Evolutionary conservation across 768 basidiomycete genomes (phyloP), one percentile per base, ranked within the genome.

Genomic region (Pisolithus sp.): DNA sequence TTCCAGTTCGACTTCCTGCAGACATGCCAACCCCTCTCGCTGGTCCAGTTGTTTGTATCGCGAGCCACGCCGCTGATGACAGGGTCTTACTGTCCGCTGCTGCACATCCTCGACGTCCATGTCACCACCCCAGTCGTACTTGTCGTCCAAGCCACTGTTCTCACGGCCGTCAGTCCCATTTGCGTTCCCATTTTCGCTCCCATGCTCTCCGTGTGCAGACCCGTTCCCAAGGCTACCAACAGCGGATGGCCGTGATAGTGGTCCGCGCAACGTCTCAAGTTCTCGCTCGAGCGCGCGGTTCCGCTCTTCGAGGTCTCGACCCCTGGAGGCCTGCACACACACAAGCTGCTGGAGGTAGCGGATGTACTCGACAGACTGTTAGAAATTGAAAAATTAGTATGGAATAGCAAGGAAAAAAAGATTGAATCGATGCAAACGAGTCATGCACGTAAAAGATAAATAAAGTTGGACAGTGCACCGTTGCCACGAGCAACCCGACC

Each of bases 291-390:
- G 31, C 42, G 55, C 63, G 42, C 77, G 76, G 36, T 91, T 76
- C 67, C 86, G 82, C 47, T 78, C 76, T 66, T 93, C 90, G 46
- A 93, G 74, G 60, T 90, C 88, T 38, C 86, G 73, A 64, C 89
- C 91, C 9, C 89, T 75, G 40, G 78, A 78, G 4, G 87, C 86
- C 60, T 92, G 90, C 0, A 82, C 85, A 3, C 78, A 80, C 9
- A 93, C 89, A 48, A 93, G 82, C 58, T 92, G 89, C 63, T 93
- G 90, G 10, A 93, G 79, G 66, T 90, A 92, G 51, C 89, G 79
- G 51, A 76, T 76, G 48, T 76, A 76, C 48, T 76, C 76, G 50
- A 76, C 75, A 41, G 75, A 76, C 72, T 77, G 50, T 21, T 5
- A 23, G 24, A 46, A 52, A 53, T 17, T 9, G 17, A 38, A 4